phyloP scores from a whole-genome alignment of 78 protist species.

The Dictyostelium brefeldianum region DNA sequence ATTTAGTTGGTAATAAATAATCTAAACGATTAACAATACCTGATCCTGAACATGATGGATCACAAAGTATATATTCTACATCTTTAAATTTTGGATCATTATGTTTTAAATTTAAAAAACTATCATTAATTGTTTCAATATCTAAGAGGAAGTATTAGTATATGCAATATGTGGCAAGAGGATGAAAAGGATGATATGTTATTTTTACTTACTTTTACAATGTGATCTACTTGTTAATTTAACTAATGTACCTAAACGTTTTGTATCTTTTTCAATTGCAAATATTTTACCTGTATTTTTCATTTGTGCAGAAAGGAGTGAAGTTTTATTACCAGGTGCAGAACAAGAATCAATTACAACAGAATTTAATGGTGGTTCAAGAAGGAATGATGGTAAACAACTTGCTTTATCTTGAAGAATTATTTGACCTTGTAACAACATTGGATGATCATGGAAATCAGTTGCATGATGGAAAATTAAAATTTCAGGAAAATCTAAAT shows the following conservation, averaged over 20 bases:
- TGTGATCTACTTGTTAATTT: conserved; percentile 66
- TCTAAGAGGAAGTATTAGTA: conserved; percentile 16
- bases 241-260: conserved; percentile 41
- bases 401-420: conserved; percentile 85
- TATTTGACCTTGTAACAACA: conserved; percentile 47
- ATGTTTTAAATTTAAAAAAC: conserved; percentile 64
- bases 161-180: neutral
- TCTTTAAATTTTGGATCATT: conserved; percentile 72
- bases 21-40: conserved; percentile 85
- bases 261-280: conserved; percentile 80
- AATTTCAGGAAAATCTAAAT: conserved; percentile 59
- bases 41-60: conserved; percentile 84
- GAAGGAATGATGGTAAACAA: conserved; percentile 76
- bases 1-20: conserved; percentile 62
- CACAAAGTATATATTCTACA: conserved; percentile 77
- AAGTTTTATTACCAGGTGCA: conserved; percentile 84
- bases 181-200: too few relatives aligned
- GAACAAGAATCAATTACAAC: conserved; percentile 70
- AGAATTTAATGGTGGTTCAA: conserved; percentile 36
- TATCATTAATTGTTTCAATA: conserved; percentile 70
- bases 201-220: conserved; percentile 63
- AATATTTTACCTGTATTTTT: conserved; percentile 72
- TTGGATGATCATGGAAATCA: conserved; percentile 72
- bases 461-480: conserved; percentile 25
- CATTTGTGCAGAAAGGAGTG: conserved; percentile 54